Evolutionary conservation across 2,329 filamentous ascomycete genomes (phyloP).

Genomic region (Whalleya microplaca): DNA sequence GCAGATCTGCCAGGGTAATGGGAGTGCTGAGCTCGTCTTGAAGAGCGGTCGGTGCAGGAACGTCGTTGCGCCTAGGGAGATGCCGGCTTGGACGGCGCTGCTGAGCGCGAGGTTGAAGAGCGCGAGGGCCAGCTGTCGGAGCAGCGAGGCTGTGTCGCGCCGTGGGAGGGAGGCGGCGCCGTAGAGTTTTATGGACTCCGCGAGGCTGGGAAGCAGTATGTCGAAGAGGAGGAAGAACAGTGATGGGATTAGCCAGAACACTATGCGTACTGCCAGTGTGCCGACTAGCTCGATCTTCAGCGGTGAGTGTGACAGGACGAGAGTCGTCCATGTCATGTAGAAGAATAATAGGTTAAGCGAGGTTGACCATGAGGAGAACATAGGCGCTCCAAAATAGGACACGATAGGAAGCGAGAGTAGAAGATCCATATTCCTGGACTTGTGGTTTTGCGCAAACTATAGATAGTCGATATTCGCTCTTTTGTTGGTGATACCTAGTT

Average conservation of each 20-base stretch:
- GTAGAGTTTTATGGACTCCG: conserved; percentile 70
- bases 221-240: conserved; percentile 76
- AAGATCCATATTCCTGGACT: conserved; percentile 56
- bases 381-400: conserved; percentile 66
- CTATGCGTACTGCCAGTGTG: conserved; percentile 65
- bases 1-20: conserved; percentile 56
- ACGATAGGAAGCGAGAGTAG: conserved; percentile 74
- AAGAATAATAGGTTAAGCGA: conserved; percentile 87
- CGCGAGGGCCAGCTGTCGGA: conserved; percentile 45
- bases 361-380: conserved; percentile 71
- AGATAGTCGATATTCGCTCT: too few relatives aligned
- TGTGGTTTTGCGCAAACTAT: not conserved
- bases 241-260: conserved; percentile 76
- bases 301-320: conserved; percentile 77
- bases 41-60: conserved; percentile 48
- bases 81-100: conserved; percentile 47
- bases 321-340: conserved; percentile 85
- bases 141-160: conserved; percentile 42
- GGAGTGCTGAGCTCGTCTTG: conserved; percentile 51
- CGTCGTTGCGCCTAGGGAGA: conserved; percentile 43
- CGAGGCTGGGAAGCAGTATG: conserved; percentile 67
- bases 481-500: too few relatives aligned
- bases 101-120: conserved; percentile 50
- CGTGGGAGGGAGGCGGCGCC: conserved; percentile 55
- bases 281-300: conserved; percentile 76